Percentiles rank a stretch among this genome's conserved stretches.
These are phyloP conservation scores for Solanum lignicaule DNA, from an alignment of 257 asterid genomes.

Conservation along the genomic window DNA sequence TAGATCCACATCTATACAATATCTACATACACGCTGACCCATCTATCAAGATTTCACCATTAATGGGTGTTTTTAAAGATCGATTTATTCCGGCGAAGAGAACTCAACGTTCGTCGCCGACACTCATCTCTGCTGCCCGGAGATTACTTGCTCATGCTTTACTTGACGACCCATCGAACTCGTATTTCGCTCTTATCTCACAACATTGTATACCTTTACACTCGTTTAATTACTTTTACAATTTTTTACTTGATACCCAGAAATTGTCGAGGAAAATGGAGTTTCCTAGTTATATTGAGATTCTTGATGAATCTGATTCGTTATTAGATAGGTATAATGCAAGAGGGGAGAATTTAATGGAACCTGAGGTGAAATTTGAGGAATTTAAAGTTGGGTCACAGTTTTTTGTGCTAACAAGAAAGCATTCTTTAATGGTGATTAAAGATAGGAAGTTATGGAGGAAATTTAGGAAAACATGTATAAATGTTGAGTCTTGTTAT, in stretches of 20 bases:
- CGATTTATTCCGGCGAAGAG: constrained; percentile 48
- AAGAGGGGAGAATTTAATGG: constrained; percentile 61
- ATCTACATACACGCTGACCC: constrained; percentile 87
- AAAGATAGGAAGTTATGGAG: constrained; percentile 80
- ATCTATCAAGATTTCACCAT: constrained; percentile 17
- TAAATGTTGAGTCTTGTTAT: constrained; percentile 63
- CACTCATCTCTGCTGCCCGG: constrained; percentile 63
- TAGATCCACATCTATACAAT: constrained; percentile 42
- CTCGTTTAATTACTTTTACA: constrained; percentile 43
- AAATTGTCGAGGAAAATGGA: constrained; percentile 38
- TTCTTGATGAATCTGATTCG: constrained; percentile 24
- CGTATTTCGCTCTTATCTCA: constrained; percentile 49
- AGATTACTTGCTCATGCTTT: constrained; percentile 60
- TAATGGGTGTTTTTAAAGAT: constrained; percentile 46
- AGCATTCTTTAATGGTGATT: constrained; percentile 63
- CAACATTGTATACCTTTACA: constrained; percentile 67
- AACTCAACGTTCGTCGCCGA: constrained; percentile 85
- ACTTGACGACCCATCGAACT: constrained; percentile 51
- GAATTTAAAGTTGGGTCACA: constrained; percentile 76
- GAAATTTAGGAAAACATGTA: constrained; percentile 66
- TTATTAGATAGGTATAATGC: constrained; percentile 59
- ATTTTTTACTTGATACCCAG: constrained; percentile 46
- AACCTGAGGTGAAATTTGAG: constrained; percentile 60
- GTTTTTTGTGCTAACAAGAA: constrained; percentile 58
- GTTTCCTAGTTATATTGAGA: constrained; percentile 61